A percentile compares a stretch with the other conserved stretches of the same genome.
Conservation (phyloP, 2,329 filamentous ascomycete species). For the Rosellinia necatrix region DNA sequence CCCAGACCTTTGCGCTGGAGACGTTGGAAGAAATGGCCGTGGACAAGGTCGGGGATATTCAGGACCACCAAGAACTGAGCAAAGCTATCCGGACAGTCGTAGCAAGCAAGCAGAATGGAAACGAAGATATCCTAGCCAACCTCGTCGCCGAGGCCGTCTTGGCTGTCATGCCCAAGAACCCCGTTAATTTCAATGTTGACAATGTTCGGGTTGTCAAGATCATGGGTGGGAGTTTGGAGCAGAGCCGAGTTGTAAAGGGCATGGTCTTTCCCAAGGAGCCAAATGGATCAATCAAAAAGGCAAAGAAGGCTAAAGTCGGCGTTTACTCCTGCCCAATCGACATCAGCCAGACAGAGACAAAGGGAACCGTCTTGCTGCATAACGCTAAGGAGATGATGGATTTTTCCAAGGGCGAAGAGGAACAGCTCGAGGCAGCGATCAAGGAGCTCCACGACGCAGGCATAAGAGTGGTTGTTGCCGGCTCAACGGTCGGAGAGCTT, state of each 20-base stretch:
- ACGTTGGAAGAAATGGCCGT: conserved; percentile 86
- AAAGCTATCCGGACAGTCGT: conserved; percentile 96
- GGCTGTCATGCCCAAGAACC: conserved; percentile 92
- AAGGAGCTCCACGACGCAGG: conserved; percentile 97
- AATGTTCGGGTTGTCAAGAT: conserved; percentile 99
- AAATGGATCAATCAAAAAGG: conserved; percentile 91
- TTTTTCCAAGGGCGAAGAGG: conserved; percentile 96
- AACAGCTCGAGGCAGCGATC: conserved; percentile 85
- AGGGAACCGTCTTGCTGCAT: conserved; percentile 94
- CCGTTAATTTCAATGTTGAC: conserved; percentile 96
- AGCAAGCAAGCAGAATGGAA: conserved; percentile 94
- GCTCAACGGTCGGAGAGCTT: conserved; percentile 91
- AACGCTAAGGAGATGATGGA: conserved; percentile 99
- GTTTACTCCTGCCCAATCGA: conserved; percentile 97
- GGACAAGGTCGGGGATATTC: conserved; percentile 86
- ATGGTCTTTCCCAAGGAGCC: conserved; percentile 98
- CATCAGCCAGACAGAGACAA: conserved; percentile 95
- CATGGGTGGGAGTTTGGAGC: conserved; percentile 94
- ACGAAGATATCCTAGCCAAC: conserved; percentile 83
- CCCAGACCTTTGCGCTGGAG: conserved; percentile 84
- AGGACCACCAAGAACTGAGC: conserved; percentile 79
- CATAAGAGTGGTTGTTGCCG: conserved; percentile 87
- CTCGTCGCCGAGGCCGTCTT: conserved; percentile 86
- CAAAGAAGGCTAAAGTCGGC: conserved; percentile 88
- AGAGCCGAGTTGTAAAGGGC: conserved; percentile 92